These are phyloP conservation scores for Aspergillus amoenus DNA, from an alignment of 2,329 filamentous ascomycete species.

Conservation along the genomic window DNA sequence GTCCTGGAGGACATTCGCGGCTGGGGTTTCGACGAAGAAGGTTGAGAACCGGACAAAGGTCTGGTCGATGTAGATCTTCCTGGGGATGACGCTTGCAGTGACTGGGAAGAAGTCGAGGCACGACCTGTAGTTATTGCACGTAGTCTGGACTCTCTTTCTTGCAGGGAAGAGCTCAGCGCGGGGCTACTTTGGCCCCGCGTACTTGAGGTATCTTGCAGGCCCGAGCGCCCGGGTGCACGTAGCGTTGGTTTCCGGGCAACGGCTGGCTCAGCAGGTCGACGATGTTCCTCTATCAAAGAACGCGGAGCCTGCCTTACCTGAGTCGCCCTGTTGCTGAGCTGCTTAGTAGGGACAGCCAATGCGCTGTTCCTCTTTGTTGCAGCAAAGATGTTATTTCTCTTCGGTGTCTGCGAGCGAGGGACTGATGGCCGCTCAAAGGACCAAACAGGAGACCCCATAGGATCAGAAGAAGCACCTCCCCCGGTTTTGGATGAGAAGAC, in stretches of 20 bases:
- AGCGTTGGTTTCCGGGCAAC: slow-evolving; percentile 15
- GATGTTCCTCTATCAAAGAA: slow-evolving; percentile 44
- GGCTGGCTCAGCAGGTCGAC: slow-evolving; percentile 24
- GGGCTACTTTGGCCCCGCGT: slow-evolving; percentile 1
- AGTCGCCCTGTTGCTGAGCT: slow-evolving; percentile 39
- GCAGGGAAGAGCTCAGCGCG: slow-evolving; percentile 14
- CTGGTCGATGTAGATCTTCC: slow-evolving; percentile 3
- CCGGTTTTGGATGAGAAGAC: slow-evolving; percentile 18
- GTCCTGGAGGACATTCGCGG: neutral
- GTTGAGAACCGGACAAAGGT: neutral
- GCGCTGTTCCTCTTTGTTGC: slow-evolving; percentile 36
- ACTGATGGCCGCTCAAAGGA: slow-evolving; percentile 24
- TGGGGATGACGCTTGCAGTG: slow-evolving; percentile 3
- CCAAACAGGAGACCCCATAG: slow-evolving; percentile 20
- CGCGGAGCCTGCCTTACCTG: slow-evolving; percentile 40
- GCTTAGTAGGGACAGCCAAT: slow-evolving; percentile 42
- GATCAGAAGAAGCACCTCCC: slow-evolving; percentile 11
- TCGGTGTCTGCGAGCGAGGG: slow-evolving; percentile 25
- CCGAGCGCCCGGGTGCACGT: slow-evolving; percentile 21
- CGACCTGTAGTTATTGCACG: slow-evolving; percentile 30
- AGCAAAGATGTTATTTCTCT: slow-evolving; percentile 36
- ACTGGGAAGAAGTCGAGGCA: slow-evolving; percentile 3
- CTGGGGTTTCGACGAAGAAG: neutral
- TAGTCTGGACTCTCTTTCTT: slow-evolving; percentile 33
- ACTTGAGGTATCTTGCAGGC: neutral